A percentile compares a stretch with the other conserved stretches of the same genome.
phyloP scores from a whole-genome alignment of 768 basidiomycete genomes.

The Calvatia gigantea region DNA sequence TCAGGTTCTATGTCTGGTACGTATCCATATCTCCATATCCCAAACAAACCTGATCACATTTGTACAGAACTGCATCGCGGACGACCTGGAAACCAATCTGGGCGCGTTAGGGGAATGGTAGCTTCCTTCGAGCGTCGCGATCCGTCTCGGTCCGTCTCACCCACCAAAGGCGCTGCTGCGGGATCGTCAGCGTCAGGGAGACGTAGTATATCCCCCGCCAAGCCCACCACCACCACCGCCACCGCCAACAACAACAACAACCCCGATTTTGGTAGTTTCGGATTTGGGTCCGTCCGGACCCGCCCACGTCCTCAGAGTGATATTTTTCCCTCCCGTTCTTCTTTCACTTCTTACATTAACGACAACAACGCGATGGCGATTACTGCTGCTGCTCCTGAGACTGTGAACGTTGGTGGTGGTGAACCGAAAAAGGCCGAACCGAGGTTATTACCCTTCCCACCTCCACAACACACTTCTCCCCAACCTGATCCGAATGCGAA shows the following conservation, averaged over 20 bases:
- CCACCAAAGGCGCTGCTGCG: slow-evolving; percentile 1
- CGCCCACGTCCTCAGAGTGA: slow-evolving; percentile 7
- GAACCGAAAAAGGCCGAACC: slow-evolving; percentile 5
- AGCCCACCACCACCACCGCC: too few species aligned
- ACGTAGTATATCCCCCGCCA: not conserved
- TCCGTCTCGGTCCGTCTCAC: slow-evolving; percentile 1
- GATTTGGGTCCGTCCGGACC: not conserved
- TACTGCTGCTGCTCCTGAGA: not conserved
- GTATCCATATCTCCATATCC: not conserved
- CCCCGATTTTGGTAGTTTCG: not conserved
- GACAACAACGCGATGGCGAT: too few species aligned
- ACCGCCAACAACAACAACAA: too few species aligned
- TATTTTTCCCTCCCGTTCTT: not conserved
- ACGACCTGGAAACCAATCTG: not conserved
- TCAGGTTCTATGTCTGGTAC: not conserved
- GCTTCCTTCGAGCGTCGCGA: slow-evolving; percentile 6
- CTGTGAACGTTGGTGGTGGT: not conserved
- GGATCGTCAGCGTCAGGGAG: too few species aligned
- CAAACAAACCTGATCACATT: not conserved
- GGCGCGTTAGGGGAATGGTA: slow-evolving; percentile 11
- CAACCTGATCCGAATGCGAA: not conserved
- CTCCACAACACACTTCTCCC: not conserved
- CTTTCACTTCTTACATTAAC: not conserved
- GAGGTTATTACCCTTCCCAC: slow-evolving; percentile 3
- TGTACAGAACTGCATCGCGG: not conserved